Base-by-base conservation (phyloP, 257 asterid species). In the Fraxinus pennsylvanica region DNA sequence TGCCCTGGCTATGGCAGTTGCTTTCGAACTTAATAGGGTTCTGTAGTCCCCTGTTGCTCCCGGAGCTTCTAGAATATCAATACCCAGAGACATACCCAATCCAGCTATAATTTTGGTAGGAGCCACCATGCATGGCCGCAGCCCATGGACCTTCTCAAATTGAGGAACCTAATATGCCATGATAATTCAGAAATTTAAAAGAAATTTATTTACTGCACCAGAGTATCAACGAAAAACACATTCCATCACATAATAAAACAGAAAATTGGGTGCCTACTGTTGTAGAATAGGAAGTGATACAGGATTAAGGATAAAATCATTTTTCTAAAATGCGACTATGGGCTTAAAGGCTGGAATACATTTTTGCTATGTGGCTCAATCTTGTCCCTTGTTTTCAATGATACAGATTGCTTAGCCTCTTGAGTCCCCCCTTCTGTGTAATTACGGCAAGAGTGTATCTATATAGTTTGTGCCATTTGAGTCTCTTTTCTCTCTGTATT, bases 1-100 rank as follows among this genome's bases (percentile, higher is more conserved):
- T 74, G 98, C 98, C 38, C 76, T 82, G 66, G 97, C 91, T 72
- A 93, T 91, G 71, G 98, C 98, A 70, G 89, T 85, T 82, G 97
- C 97, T 90, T 96, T 96, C 65, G 97, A 91, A 33, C 97, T 96
- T 85, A 96, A 82, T 43, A 93, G 84, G 73, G 99, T 93, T 78
- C 98, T 87, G 79, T 93, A 96, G 84, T 96, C 99, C 68, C 97
- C 98, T 0, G 99, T 93, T 72, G 99, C 99, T 84, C 99, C 98
- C 0, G 92, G 94, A 84, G 97, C 97, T 90, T 96, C 99, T 66
- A 96, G 88, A 83, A 93, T 96, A 82, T 96, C 99, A 59, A 96
- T 86, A 80, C 98, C 99, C 27, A 96, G 96, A 33, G 99, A 96
- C 82, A 96, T 84, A 33, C 99, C 98, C 92, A 96, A 86, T 59